Evolutionary conservation across 208 protist genomes (phyloP), one percentile per base, ranked within the genome.

Genomic region (Cochliopodium minus): DNA sequence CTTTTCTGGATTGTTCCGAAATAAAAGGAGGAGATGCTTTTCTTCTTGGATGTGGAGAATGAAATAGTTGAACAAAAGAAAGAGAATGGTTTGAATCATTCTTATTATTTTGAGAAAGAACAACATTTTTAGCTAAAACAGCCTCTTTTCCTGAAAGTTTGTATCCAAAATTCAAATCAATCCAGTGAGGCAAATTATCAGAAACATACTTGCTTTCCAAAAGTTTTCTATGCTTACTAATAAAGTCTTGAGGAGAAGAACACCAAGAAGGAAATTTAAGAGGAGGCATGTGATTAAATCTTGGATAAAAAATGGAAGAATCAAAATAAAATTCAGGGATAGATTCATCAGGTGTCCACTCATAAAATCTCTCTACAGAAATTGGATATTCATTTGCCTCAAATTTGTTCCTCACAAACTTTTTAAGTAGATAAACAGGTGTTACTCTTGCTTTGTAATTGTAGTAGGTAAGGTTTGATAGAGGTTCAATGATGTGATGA

Each of bases 151-250:
- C 94, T 29, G 81, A 71, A 67, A 98, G 92, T 74, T 95, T 91
- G 69, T 84, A 88, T 33, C 94, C 94, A 79, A 97, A 98, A 34
- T 97, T 90, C 10, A 99, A 78, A 66, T 99, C 92, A 61, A 99
- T 95, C 94, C 95, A 99, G 35, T 95, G 65, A 71, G 96, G 81
- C 56, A 99, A 71, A 59, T 88, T 70, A 1, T 59, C 66, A 4
- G 86, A 94, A 0, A 98, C 94, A 66, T 94, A 78, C 26, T 94
- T 83, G 51, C 73, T 79, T 66, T 99, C 95, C 1, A 99, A 74
- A 5, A 88, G 88, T 32, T 79, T 77, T 15, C 90, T 75, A 70
- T 95, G 87, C 26, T 78, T 70, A 52, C 82, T 83, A 30, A 94
- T 69, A 74, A 96, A 96, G 40, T 85, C 70, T 53, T 90, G 79